A percentile compares a stretch with the other conserved stretches of the same genome.
phyloP scores from a whole-genome alignment of 108 stramenopile genomes.

The Nannochloropsis gaditana region DNA sequence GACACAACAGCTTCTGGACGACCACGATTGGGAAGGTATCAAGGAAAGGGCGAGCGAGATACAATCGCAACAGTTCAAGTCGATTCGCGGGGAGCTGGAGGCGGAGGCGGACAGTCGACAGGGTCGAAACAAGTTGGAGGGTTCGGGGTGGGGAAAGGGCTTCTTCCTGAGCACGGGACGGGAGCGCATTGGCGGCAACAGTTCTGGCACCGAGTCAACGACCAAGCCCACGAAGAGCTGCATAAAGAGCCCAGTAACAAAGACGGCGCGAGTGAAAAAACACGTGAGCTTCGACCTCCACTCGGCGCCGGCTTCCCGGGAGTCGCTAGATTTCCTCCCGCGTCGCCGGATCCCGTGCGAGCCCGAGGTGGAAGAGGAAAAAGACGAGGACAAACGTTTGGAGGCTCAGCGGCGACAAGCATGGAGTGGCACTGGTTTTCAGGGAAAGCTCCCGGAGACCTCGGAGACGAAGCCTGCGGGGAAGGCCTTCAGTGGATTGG shows the following conservation, averaged over 20 bases:
- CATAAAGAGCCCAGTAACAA: neutral
- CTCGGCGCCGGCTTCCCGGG: neutral
- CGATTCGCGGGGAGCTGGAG: neutral
- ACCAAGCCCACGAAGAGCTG: neutral
- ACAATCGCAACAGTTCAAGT: neutral
- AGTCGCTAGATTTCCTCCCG: neutral
- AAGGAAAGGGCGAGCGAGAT: neutral
- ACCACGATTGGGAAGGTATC: neutral
- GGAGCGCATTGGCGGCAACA: too few species aligned
- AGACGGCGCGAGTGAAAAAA: neutral
- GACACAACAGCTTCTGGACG: slow-evolving; percentile 8
- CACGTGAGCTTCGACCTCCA: neutral
- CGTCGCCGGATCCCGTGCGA: neutral
- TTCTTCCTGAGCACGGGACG: neutral
- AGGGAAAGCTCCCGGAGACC: neutral
- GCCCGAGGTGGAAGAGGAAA: neutral
- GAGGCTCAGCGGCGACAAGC: neutral
- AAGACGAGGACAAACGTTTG: neutral
- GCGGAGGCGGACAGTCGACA: neutral
- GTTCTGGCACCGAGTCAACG: neutral
- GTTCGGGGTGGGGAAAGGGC: neutral
- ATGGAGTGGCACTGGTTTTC: neutral
- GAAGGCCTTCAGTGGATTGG: neutral
- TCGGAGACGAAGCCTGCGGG: neutral
- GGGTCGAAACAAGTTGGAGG: neutral